These are phyloP conservation scores for Zasmidium angulare DNA, from an alignment of 2,329 filamentous ascomycete species.

Conservation along the genomic window DNA sequence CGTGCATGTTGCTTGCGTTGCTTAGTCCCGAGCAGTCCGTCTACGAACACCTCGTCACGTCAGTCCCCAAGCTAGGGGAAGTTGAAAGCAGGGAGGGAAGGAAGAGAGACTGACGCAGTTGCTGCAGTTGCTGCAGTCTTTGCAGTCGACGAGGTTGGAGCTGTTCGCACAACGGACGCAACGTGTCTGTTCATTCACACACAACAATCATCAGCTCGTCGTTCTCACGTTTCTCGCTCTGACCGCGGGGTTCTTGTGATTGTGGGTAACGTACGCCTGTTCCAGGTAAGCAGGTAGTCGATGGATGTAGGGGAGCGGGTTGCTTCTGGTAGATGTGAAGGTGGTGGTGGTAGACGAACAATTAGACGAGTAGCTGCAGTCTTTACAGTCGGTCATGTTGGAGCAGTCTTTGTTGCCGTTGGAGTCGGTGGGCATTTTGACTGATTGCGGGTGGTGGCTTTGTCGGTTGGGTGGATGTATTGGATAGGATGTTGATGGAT, in stretches of 20 bases:
- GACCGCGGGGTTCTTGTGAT: background rate
- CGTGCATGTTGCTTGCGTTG: conserved; percentile 1
- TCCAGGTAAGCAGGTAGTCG: conserved; percentile 1
- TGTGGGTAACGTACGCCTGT: conserved; percentile 4
- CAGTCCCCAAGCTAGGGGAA: too few relatives aligned
- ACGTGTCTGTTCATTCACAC: background rate
- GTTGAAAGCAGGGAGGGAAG: too few relatives aligned
- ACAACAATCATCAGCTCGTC: background rate
- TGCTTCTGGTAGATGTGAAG: background rate
- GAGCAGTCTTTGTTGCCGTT: conserved; percentile 13
- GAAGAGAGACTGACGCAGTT: conserved; percentile 1
- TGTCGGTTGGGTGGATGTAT: background rate
- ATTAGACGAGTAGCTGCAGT: conserved; percentile 17
- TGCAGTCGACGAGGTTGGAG: conserved; percentile 1
- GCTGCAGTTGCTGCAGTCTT: conserved; percentile 5
- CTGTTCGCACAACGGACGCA: background rate
- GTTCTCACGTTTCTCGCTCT: too few relatives aligned
- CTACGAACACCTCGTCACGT: background rate
- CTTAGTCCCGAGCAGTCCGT: background rate
- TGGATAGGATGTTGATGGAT: background rate
- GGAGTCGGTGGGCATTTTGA: conserved; percentile 4
- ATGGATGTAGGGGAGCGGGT: conserved; percentile 1
- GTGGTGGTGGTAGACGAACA: conserved; percentile 2
- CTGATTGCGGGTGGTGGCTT: background rate
- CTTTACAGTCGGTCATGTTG: conserved; percentile 16